These are phyloP conservation scores for Paratinospora sagittata DNA, from an alignment of 164 flowering plant species.

Conservation along the genomic window DNA sequence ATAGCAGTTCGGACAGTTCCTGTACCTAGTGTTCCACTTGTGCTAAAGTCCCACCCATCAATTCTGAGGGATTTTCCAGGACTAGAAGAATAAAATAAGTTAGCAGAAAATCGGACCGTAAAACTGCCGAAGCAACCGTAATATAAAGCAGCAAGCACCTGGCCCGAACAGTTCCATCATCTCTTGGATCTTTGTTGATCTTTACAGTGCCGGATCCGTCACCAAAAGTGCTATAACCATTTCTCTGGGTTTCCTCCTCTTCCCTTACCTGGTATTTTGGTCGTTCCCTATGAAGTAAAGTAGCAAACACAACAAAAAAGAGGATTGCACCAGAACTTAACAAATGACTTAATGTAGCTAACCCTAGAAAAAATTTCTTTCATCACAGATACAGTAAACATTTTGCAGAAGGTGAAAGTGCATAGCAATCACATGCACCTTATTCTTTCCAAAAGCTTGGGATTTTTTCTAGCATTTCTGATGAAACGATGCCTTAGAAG, in stretches of 20 bases:
- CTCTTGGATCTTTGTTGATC: constrained; percentile 46
- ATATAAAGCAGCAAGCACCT: constrained; percentile 42
- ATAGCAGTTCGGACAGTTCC: constrained; percentile 56
- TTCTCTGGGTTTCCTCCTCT: constrained; percentile 42
- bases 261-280: constrained; percentile 74
- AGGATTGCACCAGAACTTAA: neutral
- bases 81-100: constrained; percentile 24
- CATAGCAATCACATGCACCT: constrained; percentile 34
- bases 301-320: constrained; percentile 9
- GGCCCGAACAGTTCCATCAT: constrained; percentile 56
- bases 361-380: neutral
- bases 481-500: constrained; percentile 88
- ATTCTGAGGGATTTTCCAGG: constrained; percentile 48
- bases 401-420: neutral
- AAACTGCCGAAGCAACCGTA: constrained; percentile 6
- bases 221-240: constrained; percentile 37
- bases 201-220: constrained; percentile 71
- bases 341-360: neutral
- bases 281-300: constrained; percentile 56
- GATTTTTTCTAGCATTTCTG: constrained; percentile 80
- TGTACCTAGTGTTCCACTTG: constrained; percentile 45
- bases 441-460: constrained; percentile 87
- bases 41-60: constrained; percentile 94
- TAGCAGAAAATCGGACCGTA: constrained; percentile 11
- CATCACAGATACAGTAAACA: neutral